A percentile compares a stretch with the other conserved stretches of the same genome.
These are phyloP conservation scores for Ophiocordyceps camponoti-saundersi DNA, from an alignment of 2,329 filamentous ascomycete species.

Conservation along the genomic window DNA sequence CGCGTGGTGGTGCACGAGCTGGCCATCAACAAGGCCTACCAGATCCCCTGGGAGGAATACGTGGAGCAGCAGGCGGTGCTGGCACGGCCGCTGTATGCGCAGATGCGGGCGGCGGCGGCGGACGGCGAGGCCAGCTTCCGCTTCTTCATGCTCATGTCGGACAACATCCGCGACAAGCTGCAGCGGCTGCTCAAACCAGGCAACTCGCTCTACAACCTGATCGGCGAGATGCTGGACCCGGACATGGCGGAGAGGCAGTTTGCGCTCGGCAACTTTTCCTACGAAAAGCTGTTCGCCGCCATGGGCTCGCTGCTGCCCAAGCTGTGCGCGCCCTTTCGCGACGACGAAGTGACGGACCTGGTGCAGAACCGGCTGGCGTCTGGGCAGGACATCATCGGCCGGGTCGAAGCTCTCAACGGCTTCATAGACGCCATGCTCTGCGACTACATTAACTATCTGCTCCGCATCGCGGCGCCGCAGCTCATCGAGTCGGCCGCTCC, in stretches of 20 bases:
- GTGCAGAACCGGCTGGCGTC: constrained; percentile 39
- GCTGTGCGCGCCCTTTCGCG: constrained; percentile 66
- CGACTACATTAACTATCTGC: constrained; percentile 68
- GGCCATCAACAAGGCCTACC: constrained; percentile 62
- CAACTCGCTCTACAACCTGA: constrained; percentile 57
- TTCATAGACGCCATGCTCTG: constrained; percentile 65
- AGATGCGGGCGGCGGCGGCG: constrained; percentile 46
- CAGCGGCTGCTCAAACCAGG: constrained; percentile 53
- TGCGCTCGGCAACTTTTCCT: constrained; percentile 56
- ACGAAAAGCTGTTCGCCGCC: constrained; percentile 62
- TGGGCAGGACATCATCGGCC: constrained; percentile 51
- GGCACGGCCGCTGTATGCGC: constrained; percentile 33
- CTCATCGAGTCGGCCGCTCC: constrained; percentile 53
- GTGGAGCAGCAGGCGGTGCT: constrained; percentile 36
- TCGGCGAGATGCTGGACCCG: constrained; percentile 58
- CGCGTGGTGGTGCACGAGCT: constrained; percentile 63
- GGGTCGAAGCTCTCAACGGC: constrained; percentile 56
- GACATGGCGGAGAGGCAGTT: constrained; percentile 56
- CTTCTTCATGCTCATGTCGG: constrained; percentile 54
- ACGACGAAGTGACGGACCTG: constrained; percentile 55
- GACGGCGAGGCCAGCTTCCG: constrained; percentile 44
- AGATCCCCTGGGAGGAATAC: constrained; percentile 46
- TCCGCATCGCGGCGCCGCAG: constrained; percentile 53
- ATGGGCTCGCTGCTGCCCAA: constrained; percentile 62
- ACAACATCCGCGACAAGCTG: constrained; percentile 55